Base-by-base conservation (phyloP, 192 early-diverging fungal genomes). In the Rhizophagus clarus region DNA sequence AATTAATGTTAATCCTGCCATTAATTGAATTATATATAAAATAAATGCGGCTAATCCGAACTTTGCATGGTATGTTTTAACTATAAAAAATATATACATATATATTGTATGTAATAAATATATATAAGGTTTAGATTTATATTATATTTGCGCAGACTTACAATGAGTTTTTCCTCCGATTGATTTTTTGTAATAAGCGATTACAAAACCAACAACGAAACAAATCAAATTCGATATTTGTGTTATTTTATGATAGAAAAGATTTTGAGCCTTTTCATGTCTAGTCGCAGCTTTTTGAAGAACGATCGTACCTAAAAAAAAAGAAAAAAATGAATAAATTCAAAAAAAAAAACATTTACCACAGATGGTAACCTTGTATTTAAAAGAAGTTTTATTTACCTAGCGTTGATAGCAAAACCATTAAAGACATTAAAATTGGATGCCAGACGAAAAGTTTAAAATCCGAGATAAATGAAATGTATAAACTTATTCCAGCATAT, bases 361-460 rank as follows among this genome's bases (percentile, higher is more conserved):
- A 34, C 5, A 34, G 34, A 34, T 4, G 3, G 9, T 10, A 42
- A 42, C 9, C 40, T 42, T 10, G 7, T 10, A 42, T 42, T 42
- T 42, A 8, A 34, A 34, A 34, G 1, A 42, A 42, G 40, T 42
- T 42, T 29, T 31, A 24, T 28, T 29, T 74, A 85, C 84, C 85
- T 67, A 82, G 73, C 0, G 77, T 86, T 15, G 71, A 34, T 28
- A 67, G 12, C 17, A 86, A 74, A 12, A 86, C 17, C 2, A 80
- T 68, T 0, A 80, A 7, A 8, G 70, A 61, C 79, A 84, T 86
- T 24, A 67, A 74, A 3, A 75, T 31, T 1, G 85, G 85, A 72
- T 86, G 85, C 28, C 69, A 79, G 7, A 80, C 45, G 67, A 86
- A 86, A 2, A 84, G 49, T 20, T 29, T 49, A 72, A 77, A 82